Base-by-base conservation (phyloP, 768 basidiomycete species). In the Phylloporus sp. region DNA sequence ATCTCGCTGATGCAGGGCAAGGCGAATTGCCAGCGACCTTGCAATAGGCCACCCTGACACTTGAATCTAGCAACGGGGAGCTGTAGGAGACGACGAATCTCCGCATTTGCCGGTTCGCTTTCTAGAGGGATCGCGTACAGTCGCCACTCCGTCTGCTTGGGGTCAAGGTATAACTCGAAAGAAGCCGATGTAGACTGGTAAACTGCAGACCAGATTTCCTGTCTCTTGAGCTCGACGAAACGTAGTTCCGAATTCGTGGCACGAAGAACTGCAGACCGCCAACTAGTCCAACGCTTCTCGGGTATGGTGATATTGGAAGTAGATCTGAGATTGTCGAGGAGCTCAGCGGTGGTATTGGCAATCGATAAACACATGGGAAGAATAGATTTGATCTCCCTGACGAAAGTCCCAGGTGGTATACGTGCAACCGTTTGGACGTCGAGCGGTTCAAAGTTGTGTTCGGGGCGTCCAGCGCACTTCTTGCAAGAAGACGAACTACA, bases 381-480 rank as follows among this genome's bases (percentile, higher is more conserved):
- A 6, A 79, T 72, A 1, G 84, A 77, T 63, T 90, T 93, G 44
- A 95, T 74, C 52, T 78, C 74, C 59, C 78, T 79, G n/a, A 82
- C 79, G 62, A 95, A 96, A 9, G 75, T 71, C 11, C 76, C 73
- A 2, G 94, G 93, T 5, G 76, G 70, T 9, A 88, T 62, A n/a
- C 94, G 83, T 15, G 78, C 72, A 38, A 78, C 62, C 9, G 67
- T 59, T 5, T 59, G 65, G 22, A 77, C 55, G 52, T 85, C 79
- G 42, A 89, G 77, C 0, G 71, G 65, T 17, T 65, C 61, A 52
- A 80, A 81, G 54, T 83, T 86, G 64, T 97, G 94, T 56, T 93
- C 88, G 0, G 94, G 94, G 54, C 90, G 82, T 22, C 91, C 92
- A 33, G 88, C 89, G 60, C 92, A 95, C 61, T 84, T 84, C 53